Conservation (phyloP, 192 early-diverging fungal species). For the Backusella sp. region DNA sequence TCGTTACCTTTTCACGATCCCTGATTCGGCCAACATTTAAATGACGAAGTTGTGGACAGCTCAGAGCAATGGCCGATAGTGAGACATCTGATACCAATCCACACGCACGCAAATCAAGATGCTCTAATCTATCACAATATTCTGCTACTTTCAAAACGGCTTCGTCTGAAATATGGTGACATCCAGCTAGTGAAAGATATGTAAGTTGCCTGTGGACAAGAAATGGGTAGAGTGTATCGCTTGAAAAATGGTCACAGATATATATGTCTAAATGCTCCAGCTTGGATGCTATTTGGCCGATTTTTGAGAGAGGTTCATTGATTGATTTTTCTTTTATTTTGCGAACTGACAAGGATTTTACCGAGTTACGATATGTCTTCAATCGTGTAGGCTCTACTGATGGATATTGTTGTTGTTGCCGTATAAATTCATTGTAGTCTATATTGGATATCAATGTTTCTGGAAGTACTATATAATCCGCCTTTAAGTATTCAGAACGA, state of each 20-base stretch:
- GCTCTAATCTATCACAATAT: constrained; percentile 37
- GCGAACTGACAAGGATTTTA: constrained; percentile 24
- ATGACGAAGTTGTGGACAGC: constrained; percentile 38
- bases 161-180: constrained; percentile 43
- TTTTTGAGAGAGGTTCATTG: constrained; percentile 21
- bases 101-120: constrained; percentile 47
- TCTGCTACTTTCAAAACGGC: constrained; percentile 37
- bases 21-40: constrained; percentile 53
- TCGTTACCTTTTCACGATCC: constrained; percentile 41
- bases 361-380: constrained; percentile 9
- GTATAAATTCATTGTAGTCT: neutral
- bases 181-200: constrained; percentile 45
- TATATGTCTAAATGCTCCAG: constrained; percentile 49
- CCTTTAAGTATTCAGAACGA: neutral
- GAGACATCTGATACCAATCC: constrained; percentile 45
- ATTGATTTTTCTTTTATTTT: constrained; percentile 37
- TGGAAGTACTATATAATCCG: neutral
- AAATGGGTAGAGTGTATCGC: constrained; percentile 35
- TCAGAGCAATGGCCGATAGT: constrained; percentile 35
- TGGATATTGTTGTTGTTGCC: neutral
- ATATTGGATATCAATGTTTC: neutral
- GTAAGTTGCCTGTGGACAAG: constrained; percentile 34
- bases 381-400: neutral
- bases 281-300: constrained; percentile 23
- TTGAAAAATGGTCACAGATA: constrained; percentile 47